These are phyloP conservation scores for Schizochytrium sp. DNA, from an alignment of 108 stramenopile species.

Conservation along the genomic window DNA sequence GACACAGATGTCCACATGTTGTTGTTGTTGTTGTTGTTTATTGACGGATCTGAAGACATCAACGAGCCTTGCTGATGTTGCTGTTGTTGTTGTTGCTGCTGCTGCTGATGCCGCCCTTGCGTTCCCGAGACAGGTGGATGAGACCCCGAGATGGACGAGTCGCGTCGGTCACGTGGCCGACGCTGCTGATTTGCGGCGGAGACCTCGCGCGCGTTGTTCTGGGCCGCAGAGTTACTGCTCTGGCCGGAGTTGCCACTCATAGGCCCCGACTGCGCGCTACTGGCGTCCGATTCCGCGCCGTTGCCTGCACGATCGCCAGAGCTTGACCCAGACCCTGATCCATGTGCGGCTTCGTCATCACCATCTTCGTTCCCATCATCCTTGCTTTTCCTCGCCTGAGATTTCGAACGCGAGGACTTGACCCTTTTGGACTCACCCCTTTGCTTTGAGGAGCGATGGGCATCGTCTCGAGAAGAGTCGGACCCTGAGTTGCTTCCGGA, in stretches of 20 bases:
- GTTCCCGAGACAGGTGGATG: no score
- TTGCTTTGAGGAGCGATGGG: neutral
- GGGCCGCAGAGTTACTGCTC: neutral
- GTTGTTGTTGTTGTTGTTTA: neutral
- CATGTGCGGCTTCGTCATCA: neutral
- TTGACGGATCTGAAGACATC: neutral
- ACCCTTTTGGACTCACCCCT: neutral
- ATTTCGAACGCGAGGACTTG: neutral
- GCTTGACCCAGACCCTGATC: constrained; percentile 24
- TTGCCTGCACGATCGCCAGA: constrained; percentile 34
- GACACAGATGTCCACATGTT: neutral
- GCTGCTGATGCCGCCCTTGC: neutral
- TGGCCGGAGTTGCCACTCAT: neutral
- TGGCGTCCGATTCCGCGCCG: constrained; percentile 34
- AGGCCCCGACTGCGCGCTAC: constrained; percentile 17
- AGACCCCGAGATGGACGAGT: no score
- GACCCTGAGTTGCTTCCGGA: neutral
- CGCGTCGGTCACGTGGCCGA: no score
- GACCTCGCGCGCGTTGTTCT: neutral
- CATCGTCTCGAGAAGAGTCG: neutral
- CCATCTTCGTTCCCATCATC: neutral
- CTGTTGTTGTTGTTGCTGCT: neutral
- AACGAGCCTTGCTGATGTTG: neutral
- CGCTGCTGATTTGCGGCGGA: no score
- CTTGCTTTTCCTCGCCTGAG: neutral